These are phyloP conservation scores for Epichloe bromicola DNA, from an alignment of 2,329 filamentous ascomycete species.

Conservation along the genomic window DNA sequence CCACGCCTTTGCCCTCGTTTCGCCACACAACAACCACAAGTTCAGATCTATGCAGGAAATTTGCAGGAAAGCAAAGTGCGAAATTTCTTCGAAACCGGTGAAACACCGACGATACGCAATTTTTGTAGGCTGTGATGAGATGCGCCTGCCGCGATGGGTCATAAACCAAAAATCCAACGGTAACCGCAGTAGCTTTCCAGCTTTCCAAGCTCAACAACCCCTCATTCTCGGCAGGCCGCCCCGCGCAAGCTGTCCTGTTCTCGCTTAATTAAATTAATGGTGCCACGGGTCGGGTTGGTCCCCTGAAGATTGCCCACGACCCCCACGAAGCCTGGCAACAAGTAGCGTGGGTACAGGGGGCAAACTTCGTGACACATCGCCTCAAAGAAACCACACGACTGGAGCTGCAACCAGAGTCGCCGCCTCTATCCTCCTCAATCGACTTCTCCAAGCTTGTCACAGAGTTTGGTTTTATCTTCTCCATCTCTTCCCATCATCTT, in stretches of 20 bases:
- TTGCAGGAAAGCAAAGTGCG: not conserved
- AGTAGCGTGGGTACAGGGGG: not conserved
- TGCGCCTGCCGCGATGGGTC: too few relatives aligned
- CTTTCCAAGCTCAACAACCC: not conserved
- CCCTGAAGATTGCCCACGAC: not conserved
- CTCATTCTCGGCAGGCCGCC: not conserved
- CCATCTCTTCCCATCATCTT: slow-evolving; percentile 1
- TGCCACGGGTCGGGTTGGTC: not conserved
- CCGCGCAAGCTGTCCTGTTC: not conserved
- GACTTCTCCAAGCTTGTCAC: not conserved
- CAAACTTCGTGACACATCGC: slow-evolving; percentile 22
- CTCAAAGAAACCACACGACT: slow-evolving; percentile 17
- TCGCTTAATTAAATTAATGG: slow-evolving; percentile 4
- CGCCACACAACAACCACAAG: not conserved
- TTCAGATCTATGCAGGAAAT: not conserved
- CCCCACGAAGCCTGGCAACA: not conserved
- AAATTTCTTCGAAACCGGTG: not conserved
- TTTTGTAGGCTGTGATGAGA: too few relatives aligned
- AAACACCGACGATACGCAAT: not conserved
- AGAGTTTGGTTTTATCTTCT: not conserved
- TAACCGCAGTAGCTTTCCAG: not conserved
- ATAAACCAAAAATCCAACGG: not conserved
- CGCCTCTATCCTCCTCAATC: slow-evolving; percentile 2
- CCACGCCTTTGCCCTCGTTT: not conserved
- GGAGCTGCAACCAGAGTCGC: not conserved